Percentiles rank a stretch among this genome's conserved stretches.
Evolutionary conservation across 1,139 yeast genomes (phyloP).

Genomic region (Saccharomycopsis hybrid): DNA sequence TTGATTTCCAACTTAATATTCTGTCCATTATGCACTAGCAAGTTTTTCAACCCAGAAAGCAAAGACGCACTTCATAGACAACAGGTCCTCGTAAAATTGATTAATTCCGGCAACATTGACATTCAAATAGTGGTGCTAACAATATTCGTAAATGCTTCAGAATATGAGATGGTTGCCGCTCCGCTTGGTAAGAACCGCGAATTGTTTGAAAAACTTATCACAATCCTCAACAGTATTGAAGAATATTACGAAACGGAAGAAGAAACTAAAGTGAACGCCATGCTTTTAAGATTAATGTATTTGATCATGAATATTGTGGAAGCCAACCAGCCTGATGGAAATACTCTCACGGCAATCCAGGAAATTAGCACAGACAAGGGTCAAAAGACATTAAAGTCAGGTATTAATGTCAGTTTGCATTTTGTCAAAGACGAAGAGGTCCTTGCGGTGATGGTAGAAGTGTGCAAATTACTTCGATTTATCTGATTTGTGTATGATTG

Average conservation of each 20-base stretch:
- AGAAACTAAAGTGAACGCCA: constrained; percentile 27
- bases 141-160: constrained; percentile 44
- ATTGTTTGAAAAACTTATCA: constrained; percentile 29
- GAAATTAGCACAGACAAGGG: too few relatives aligned
- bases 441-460: constrained; percentile 12
- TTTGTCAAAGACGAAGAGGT: constrained; percentile 12
- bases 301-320: constrained; percentile 28
- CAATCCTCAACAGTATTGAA: constrained; percentile 27
- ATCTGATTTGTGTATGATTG: constrained; percentile 1
- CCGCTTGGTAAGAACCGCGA: constrained; percentile 29
- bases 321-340: neutral
- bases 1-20: constrained; percentile 40
- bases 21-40: constrained; percentile 41
- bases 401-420: constrained; percentile 4
- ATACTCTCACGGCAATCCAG: too few relatives aligned
- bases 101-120: constrained; percentile 34
- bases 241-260: constrained; percentile 17
- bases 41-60: constrained; percentile 39
- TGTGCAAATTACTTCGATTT: constrained; percentile 6
- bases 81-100: constrained; percentile 34
- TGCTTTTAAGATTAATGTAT: constrained; percentile 35
- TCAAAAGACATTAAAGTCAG: constrained; percentile 6
- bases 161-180: constrained; percentile 38
- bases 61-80: constrained; percentile 32
- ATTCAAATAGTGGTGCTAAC: constrained; percentile 42